Conservation (phyloP, 2,329 filamentous ascomycete genomes). For the Chrysoporthe deuterocubensis region DNA sequence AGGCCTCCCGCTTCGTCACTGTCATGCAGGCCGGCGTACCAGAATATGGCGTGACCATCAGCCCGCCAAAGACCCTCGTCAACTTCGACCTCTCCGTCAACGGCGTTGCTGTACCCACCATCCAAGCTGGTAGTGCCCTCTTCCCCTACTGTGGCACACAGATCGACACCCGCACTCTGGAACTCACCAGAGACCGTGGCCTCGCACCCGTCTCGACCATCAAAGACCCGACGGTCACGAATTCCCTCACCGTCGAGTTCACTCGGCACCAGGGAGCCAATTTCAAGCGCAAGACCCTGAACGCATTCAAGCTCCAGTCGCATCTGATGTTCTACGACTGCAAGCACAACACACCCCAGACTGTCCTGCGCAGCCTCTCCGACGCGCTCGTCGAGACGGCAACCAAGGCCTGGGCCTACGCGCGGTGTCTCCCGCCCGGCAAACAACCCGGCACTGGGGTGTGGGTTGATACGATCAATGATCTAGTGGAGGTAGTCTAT, state of each 20-base stretch:
- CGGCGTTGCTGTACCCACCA: constrained; percentile 54
- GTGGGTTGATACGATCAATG: constrained; percentile 63
- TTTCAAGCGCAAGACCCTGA: constrained; percentile 80
- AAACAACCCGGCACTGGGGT: constrained; percentile 63
- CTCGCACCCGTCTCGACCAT: constrained; percentile 40
- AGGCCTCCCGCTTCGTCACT: constrained; percentile 74
- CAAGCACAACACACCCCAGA: constrained; percentile 70
- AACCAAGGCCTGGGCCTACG: constrained; percentile 71
- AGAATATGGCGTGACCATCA: constrained; percentile 80
- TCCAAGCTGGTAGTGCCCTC: constrained; percentile 39
- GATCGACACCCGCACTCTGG: constrained; percentile 75
- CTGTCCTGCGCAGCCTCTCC: constrained; percentile 75
- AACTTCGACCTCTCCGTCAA: constrained; percentile 75
- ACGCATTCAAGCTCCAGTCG: constrained; percentile 81
- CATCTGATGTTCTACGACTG: constrained; percentile 85
- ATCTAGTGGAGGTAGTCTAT: constrained; percentile 67
- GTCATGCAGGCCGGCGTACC: constrained; percentile 80
- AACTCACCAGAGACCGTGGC: constrained; percentile 71
- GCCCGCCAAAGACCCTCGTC: constrained; percentile 75
- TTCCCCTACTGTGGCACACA: constrained; percentile 90
- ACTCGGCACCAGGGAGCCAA: constrained; percentile 72
- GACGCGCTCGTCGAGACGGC: constrained; percentile 78
- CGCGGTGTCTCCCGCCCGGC: constrained; percentile 58
- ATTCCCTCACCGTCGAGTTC: constrained; percentile 80
- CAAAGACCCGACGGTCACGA: constrained; percentile 55